Conservation (phyloP, 306 rosid genomes). For the Alnus glutinosa region DNA sequence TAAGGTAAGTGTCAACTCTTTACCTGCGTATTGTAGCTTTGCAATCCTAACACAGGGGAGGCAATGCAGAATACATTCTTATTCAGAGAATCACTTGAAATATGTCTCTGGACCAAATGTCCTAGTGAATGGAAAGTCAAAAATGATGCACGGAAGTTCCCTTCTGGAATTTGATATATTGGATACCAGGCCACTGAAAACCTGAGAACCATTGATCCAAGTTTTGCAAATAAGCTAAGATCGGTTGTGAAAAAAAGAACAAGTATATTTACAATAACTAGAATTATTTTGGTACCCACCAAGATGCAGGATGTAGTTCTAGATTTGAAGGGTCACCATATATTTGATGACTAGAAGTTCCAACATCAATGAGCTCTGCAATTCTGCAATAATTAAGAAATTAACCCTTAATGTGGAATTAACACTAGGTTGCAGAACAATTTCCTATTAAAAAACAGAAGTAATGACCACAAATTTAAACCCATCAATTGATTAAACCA, state of each 20-base stretch:
- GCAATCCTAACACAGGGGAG: too few species aligned
- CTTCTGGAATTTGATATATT: conserved; percentile 30
- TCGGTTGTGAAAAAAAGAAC: not conserved
- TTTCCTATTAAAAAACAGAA: not conserved
- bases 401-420: not conserved
- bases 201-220: conserved; percentile 12
- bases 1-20: too few species aligned
- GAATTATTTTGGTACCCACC: conserved; percentile 1
- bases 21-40: too few species aligned
- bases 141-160: too few species aligned
- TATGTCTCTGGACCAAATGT: too few species aligned
- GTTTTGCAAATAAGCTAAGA: not conserved
- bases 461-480: not conserved
- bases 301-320: conserved; percentile 20
- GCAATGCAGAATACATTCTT: too few species aligned
- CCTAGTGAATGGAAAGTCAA: too few species aligned
- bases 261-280: not conserved
- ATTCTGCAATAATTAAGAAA: conserved; percentile 27
- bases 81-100: too few species aligned
- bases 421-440: conserved; percentile 5
- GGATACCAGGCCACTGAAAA: conserved; percentile 34
- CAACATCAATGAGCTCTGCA: conserved; percentile 13
- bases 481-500: too few species aligned
- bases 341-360: conserved; percentile 8
- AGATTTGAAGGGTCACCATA: conserved; percentile 22